phyloP scores from a whole-genome alignment of 768 basidiomycete genomes.

The Phaeolepiota aurea region DNA sequence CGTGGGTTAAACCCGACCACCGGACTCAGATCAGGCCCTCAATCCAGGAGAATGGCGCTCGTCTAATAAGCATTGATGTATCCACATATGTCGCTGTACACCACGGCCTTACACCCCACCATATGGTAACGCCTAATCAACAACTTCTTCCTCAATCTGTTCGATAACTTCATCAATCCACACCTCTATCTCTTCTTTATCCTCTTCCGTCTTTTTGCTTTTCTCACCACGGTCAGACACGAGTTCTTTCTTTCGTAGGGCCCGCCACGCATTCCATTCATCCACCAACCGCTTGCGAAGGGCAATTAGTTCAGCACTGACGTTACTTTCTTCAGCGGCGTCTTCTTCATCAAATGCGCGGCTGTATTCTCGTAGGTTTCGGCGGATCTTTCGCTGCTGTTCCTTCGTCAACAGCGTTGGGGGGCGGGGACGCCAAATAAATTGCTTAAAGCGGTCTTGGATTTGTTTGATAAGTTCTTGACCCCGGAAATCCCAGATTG shows the following conservation, averaged over 20 bases:
- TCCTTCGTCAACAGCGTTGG: constrained; percentile 80
- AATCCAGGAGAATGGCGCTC: constrained; percentile 9
- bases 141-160: constrained; percentile 77
- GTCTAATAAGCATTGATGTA: constrained; percentile 11
- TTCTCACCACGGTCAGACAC: constrained; percentile 43
- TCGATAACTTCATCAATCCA: constrained; percentile 93
- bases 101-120: not conserved
- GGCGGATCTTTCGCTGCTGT: constrained; percentile 77
- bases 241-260: constrained; percentile 57
- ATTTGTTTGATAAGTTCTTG: constrained; percentile 86
- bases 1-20: constrained; percentile 6
- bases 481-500: constrained; percentile 98
- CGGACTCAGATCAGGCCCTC: constrained; percentile 3
- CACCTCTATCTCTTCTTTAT: constrained; percentile 87
- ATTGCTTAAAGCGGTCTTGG: constrained; percentile 95
- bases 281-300: constrained; percentile 87
- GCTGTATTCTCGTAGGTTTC: constrained; percentile 87
- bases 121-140: constrained; percentile 24
- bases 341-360: constrained; percentile 94
- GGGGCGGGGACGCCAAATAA: constrained; percentile 97
- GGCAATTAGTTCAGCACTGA: constrained; percentile 89
- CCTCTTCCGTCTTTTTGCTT: constrained; percentile 31
- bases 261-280: constrained; percentile 98
- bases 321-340: constrained; percentile 89
- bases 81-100: constrained; percentile 7